These are phyloP conservation scores for Anacardium occidentale DNA, from an alignment of 345 rosid genomes.

Conservation along the genomic window DNA sequence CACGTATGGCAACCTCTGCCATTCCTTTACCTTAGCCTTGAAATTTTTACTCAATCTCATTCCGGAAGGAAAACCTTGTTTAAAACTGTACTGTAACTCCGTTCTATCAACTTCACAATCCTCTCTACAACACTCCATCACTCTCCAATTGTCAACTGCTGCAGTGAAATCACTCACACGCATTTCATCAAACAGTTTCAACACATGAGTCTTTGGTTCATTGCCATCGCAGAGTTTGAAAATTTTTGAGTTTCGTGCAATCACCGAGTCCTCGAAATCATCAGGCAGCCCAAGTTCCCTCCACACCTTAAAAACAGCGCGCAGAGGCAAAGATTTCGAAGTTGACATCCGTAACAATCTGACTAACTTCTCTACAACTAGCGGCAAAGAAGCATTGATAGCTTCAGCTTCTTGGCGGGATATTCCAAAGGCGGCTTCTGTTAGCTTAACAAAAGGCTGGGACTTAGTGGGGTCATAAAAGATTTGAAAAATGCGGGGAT, in stretches of 20 bases:
- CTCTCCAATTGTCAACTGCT: slow-evolving; percentile 81
- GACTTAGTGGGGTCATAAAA: slow-evolving; percentile 55
- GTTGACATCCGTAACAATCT: slow-evolving; percentile 64
- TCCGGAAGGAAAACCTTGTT: slow-evolving; percentile 73
- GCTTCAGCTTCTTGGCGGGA: slow-evolving; percentile 59
- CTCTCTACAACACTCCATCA: slow-evolving; percentile 62
- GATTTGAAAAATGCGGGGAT: slow-evolving; percentile 73
- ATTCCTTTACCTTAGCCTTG: slow-evolving; percentile 70
- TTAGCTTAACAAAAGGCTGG: slow-evolving; percentile 63
- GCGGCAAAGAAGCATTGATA: slow-evolving; percentile 40
- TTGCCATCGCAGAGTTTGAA: slow-evolving; percentile 54
- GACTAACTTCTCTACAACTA: slow-evolving; percentile 58
- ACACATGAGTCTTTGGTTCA: slow-evolving; percentile 69
- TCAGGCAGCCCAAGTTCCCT: slow-evolving; percentile 91
- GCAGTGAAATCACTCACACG: slow-evolving; percentile 36
- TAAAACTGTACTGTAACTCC: slow-evolving; percentile 56
- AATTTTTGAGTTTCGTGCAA: slow-evolving; percentile 46
- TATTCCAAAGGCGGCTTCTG: slow-evolving; percentile 50
- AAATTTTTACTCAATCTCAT: slow-evolving; percentile 79
- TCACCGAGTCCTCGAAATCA: slow-evolving; percentile 88
- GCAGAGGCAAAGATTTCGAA: slow-evolving; percentile 70
- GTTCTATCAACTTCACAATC: slow-evolving; percentile 46
- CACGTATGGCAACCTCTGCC: slow-evolving; percentile 72
- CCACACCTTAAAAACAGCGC: slow-evolving; percentile 90
- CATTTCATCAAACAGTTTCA: slow-evolving; percentile 53